These are phyloP conservation scores for Gryganskiella cystojenkinii DNA, from an alignment of 192 early-diverging fungal species.

Conservation along the genomic window DNA sequence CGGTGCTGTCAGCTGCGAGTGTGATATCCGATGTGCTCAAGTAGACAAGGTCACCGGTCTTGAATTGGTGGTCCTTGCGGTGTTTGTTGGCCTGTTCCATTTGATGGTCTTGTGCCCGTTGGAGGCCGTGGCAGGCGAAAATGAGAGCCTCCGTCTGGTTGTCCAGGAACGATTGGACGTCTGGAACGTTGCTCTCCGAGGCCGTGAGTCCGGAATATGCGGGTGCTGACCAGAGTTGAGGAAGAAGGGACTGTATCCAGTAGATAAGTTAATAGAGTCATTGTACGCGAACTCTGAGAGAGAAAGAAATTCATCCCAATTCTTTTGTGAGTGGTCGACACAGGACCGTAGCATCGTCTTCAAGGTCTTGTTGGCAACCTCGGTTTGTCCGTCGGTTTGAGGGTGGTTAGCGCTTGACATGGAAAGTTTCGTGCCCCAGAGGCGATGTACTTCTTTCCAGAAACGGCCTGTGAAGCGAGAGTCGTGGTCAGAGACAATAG, in stretches of 20 bases:
- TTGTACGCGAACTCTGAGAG: constrained; percentile 66
- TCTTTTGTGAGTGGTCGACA: constrained; percentile 13
- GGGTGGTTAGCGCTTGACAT: constrained; percentile 56
- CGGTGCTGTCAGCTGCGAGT: too few species aligned
- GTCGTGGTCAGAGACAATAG: constrained; percentile 61
- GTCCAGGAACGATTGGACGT: too few species aligned
- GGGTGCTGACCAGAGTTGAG: neutral
- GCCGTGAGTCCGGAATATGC: too few species aligned
- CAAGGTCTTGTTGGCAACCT: constrained; percentile 25
- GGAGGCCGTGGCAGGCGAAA: too few species aligned
- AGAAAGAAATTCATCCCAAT: constrained; percentile 59
- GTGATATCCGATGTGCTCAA: too few species aligned
- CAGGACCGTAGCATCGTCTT: constrained; percentile 16
- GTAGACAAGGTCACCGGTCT: too few species aligned
- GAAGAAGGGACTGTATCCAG: constrained; percentile 35
- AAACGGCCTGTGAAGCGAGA: constrained; percentile 57
- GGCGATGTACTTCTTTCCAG: constrained; percentile 32
- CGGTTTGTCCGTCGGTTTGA: constrained; percentile 52
- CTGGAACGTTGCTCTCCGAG: too few species aligned
- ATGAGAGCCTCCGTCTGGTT: too few species aligned
- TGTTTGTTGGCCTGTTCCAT: too few species aligned
- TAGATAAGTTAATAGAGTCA: constrained; percentile 45
- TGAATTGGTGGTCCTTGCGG: too few species aligned
- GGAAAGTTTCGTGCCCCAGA: constrained; percentile 31
- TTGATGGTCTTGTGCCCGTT: too few species aligned